Evolutionary conservation across 139 green algal genomes (phyloP), one percentile per base, ranked within the genome.

Genomic region (Eudorina sp.): DNA sequence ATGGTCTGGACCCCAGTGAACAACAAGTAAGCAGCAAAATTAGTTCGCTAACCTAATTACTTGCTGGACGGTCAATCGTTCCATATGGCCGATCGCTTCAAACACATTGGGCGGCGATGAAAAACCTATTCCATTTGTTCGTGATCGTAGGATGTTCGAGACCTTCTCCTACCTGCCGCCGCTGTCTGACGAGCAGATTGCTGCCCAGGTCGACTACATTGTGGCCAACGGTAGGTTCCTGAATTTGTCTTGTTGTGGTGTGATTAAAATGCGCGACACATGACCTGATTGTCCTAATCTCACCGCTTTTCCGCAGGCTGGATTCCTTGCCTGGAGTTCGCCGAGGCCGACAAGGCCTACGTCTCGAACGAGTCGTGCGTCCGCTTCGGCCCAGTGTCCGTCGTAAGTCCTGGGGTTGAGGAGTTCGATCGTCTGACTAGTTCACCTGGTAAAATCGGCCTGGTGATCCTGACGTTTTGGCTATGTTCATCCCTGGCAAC

Each of bases 101-200:
- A 58, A 58, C 51, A 25, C 51, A 58, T 13, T 58, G 16, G 51
- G 58, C 58, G n/a, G 18, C n/a, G 58, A 29, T 34, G 6, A 14
- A 68, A 58, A 58, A 58, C 51, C 16, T 58, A 16, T 25, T 13
- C 16, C 13, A 58, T 58, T 58, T 48, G 7, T 13, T 75, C 66
- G 13, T 48, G 4, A 46, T 73, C 90, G 78, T 92, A 98, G 95
- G 96, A 96, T 97, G 90, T 99, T 98, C 94, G 98, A 99, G 98
- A 99, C 97, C 94, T 96, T 99, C 92, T 99, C 97, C 69, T 99
- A 96, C 98, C 97, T 99, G 92, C 98, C 98, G 81, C 95, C 97
- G 58, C 95, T 99, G 78, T 95, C 94, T 88, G 89, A 97, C 66
- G 94, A 96, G 68, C 92, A 97, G 92, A 99, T 99, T 93, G 89